Base-by-base conservation (phyloP, 345 rosid species). In the Syzygium aromaticum region DNA sequence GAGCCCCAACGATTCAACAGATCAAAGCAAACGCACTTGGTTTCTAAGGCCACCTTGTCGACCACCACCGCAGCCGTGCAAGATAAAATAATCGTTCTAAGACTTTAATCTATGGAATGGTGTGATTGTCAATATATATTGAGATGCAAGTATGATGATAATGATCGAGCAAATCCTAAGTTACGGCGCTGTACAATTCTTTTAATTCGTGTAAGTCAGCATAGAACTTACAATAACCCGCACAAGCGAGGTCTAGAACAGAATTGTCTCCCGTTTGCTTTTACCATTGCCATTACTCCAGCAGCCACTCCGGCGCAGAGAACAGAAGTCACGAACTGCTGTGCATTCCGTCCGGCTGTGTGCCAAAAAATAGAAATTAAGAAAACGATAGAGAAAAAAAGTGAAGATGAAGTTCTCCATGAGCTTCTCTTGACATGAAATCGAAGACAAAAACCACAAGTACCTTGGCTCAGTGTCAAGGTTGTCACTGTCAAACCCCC, bases 231-330 rank as follows among this genome's bases (percentile, higher is more conserved):
- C 53, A 93, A 88, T 57, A 96, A 97, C 77, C 96, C 94, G 84
- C 99, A 98, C 88, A 98, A 91, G 86, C 99, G 99, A 85, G 99
- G 99, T 90, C 97, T 94, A 11, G 98, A 98, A 87, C 99, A 96
- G 88, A 96, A 91, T 87, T 96, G 96, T 87, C 97, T 94, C 83
- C 99, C 98, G 86, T 98, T 98, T 40, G 94, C 95, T 86, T 95
- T 98, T 53, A 95, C 95, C 87, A 95, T 64, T 2, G 99, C 99
- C 91, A 95, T 88, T 13, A 93, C 94, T 63, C 99, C 99, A 43
- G 99, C 99, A 88, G 98, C 91, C 89, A 96, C 93, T 86, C 99
- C 98, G 8, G 98, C 99, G 93, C 95, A 95, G 43, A 95, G 84
- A 25, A 95, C 94, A 9, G 99, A 92, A 40, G 95, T 92, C 54